Base-by-base conservation (phyloP, 2,329 filamentous ascomycete species). In the Colletotrichum tamarilloi region DNA sequence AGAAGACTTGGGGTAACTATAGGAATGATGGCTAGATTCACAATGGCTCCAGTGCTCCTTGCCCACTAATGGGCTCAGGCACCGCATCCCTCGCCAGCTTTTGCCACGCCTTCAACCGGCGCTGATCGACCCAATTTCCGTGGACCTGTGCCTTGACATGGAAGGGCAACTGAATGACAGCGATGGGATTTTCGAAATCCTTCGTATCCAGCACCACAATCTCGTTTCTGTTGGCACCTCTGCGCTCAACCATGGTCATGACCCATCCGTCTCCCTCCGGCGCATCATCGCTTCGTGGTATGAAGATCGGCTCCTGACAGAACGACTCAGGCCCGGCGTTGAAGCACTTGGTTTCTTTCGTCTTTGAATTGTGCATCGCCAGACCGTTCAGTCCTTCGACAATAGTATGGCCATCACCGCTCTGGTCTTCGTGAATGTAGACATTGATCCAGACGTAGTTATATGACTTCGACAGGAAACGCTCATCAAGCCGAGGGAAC, bases 401-500 rank as follows among this genome's bases (percentile, higher is more conserved):
- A 0, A 66, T 56, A 1, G 64, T 66, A n/a, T 70, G 55, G 3
- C 63, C 63, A 12, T 65, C 26, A 2, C 62, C 62, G 5, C 46
- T n/a, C 16, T 64, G 58, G 6, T 72, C 53, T 5, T 26, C 71
- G 0, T 79, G 76, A 24, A 84, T 80, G 68, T 85, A 82, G 3
- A 83, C 80, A 77, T 80, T 83, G 53, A 56, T 49, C 53, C 46
- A 85, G 59, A 85, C 80, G 42, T 80, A 79, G 26, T 81, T 79
- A 74, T 85, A 85, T 1, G 77, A 75, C 28, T 81, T 80, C 1
- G 82, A 82, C 16, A 84, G 77, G 53, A 84, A 80, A 7, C 85
- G 81, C 68, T 87, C 85, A 65, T 87, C 85, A 22, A 87, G 80
- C 26, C 85, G 81, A 0, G 83, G 82, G 75, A 87, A 86, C 67